Evolutionary conservation across 106 monocot species (phyloP), one percentile per base, ranked within the genome.

Genomic region (Iris macrosiphon): DNA sequence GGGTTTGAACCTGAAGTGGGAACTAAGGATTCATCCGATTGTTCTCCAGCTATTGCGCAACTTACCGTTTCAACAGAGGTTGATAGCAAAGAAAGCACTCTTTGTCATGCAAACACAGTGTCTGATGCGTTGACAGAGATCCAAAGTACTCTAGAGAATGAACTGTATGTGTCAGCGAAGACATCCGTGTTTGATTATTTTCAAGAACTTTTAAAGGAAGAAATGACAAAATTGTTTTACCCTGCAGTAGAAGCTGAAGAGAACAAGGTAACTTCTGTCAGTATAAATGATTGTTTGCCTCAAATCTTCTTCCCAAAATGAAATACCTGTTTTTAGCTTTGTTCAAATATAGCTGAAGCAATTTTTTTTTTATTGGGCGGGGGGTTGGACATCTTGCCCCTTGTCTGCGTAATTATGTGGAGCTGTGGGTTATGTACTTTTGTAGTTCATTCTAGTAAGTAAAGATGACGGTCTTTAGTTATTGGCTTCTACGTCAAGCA

Each of bases 1-100:
- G 95, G 95, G n/a, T 96, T 96, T 83, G 95, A 45, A 61, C 78
- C 70, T 68, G 29, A 11, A 18, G 7, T 14, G 34, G 57, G 22
- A 41, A 53, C 15, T 64, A 18, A 16, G 47, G 63, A 59, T 49
- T 26, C 10, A 20, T 45, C 25, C 33, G 48, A 16, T 24, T 22
- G 48, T 27, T 42, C 40, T 37, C 26, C 59, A 25, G 40, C 40
- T 52, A 22, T 21, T 44, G 29, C 51, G 14, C 65, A 57, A 23
- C 22, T 8, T 55, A 55, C 55, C 37, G 14, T 31, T 53, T 35
- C 55, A 21, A 21, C 16, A 2, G 59, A 53, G 32, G n/a, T 63
- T 10, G 60, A 47, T 14, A 42, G 11, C n/a, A 46, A 35, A 26
- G 27, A 40, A 37, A 42, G 32, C 42, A 40, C 46, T 45, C 21